Evolutionary conservation across 1,284 basidiomycete species (phyloP), one percentile per base, ranked within the genome.

Genomic region (Irpex sp.): DNA sequence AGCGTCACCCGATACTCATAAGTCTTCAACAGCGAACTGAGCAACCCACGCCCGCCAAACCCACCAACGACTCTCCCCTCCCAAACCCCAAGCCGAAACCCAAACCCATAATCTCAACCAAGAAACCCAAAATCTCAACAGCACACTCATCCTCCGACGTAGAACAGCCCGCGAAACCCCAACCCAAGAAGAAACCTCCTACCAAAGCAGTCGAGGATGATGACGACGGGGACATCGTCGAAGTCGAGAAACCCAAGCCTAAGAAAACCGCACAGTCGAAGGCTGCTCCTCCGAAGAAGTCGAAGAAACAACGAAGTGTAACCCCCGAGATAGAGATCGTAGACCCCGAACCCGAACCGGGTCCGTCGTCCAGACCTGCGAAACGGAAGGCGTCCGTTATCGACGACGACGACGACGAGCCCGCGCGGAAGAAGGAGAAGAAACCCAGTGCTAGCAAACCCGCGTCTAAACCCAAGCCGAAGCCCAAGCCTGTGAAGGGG

Each of bases 371-470:
- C 5, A 66, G 70, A 70, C 74, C 67, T 56, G 69, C 67, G 58
- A 78, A 78, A 71, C 73, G 70, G 44, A 77, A 77, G 68, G 68
- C 70, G 2, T 17, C 36, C 11, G 36, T 19, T 15, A 38, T 15
- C 40, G 47, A 48, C 59, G 54, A 51, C 9, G 55, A 47, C 15
- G 57, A 54, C 31, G 69, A 68, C n/a, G 62, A 64, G 17, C 64
- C 61, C 8, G 56, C 64, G 31, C 40, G n/a, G 56, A 67, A 59
- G 51, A 47, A 55, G 4, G 34, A 36, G 5, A 57, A 57, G 62
- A 63, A 60, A 36, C 57, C 40, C 2, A 26, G 26, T 26, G n/a
- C 26, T 26, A 34, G 26, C 19, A 62, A 59, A 36, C 15, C 57
- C 26, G 58, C 57, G 51, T 11, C 51, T 55, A 62, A 58, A 34